These are phyloP conservation scores for Venturia pyrina DNA, from an alignment of 2,329 filamentous ascomycete genomes.

Conservation along the genomic window DNA sequence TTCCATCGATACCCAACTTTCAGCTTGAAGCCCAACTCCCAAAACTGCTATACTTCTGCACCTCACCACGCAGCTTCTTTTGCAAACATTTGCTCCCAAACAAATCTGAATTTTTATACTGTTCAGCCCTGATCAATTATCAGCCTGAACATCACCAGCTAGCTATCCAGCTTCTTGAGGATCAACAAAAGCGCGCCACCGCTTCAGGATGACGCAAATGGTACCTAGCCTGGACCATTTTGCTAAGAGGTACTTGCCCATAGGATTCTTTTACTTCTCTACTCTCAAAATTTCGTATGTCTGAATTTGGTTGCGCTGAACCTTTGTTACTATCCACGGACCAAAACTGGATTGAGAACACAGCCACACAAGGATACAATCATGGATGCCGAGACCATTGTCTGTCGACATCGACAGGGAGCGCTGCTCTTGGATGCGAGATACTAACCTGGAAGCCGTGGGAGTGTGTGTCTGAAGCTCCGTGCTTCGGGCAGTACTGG, in stretches of 20 bases:
- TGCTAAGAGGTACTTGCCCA: slow-evolving; percentile 6
- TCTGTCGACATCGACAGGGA: background rate
- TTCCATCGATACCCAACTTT: background rate
- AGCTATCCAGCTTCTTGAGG: background rate
- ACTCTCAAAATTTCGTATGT: background rate
- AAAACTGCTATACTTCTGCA: background rate
- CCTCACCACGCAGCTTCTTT: background rate
- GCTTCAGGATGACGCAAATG: slow-evolving; percentile 6
- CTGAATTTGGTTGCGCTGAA: background rate
- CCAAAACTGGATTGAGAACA: background rate
- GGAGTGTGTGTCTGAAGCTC: background rate
- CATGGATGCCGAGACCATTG: slow-evolving; percentile 1
- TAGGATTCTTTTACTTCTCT: background rate
- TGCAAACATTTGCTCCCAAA: background rate
- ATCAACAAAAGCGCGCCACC: background rate
- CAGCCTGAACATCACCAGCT: slow-evolving; percentile 1
- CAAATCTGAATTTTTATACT: background rate
- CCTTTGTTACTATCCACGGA: background rate
- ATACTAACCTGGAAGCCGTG: background rate
- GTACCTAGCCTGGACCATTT: slow-evolving; percentile 4
- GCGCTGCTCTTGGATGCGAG: background rate
- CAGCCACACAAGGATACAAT: background rate
- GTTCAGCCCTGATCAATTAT: background rate
- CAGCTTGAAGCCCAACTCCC: background rate
- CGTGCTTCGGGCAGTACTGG: background rate